Percentiles rank a stretch among this genome's conserved stretches.
These are phyloP conservation scores for Colletotrichum magnum DNA, from an alignment of 2,329 filamentous ascomycete genomes.

Conservation along the genomic window DNA sequence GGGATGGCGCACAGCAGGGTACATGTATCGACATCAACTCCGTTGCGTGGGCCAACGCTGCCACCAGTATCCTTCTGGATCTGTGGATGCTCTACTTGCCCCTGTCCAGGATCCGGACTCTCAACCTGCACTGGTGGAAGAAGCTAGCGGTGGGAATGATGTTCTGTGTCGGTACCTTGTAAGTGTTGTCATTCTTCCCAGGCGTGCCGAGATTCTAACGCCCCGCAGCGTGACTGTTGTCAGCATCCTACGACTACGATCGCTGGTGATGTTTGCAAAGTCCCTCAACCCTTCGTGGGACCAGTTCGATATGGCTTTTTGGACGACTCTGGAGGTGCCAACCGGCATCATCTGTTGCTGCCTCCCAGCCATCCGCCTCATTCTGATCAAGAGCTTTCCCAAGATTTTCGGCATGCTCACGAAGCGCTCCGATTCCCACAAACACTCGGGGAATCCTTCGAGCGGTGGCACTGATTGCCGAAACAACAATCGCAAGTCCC, in stretches of 20 bases:
- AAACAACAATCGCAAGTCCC: slow-evolving; percentile 14
- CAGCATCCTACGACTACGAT: slow-evolving; percentile 49
- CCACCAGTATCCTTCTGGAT: slow-evolving; percentile 58
- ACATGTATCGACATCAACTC: slow-evolving; percentile 56
- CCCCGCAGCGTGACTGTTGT: slow-evolving; percentile 48
- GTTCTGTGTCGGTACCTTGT: slow-evolving; percentile 60
- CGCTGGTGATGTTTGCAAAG: slow-evolving; percentile 45
- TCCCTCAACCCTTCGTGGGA: slow-evolving; percentile 50
- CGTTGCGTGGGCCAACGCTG: slow-evolving; percentile 59
- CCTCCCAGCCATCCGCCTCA: slow-evolving; percentile 33
- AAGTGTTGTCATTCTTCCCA: slow-evolving; percentile 35
- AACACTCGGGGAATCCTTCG: slow-evolving; percentile 14
- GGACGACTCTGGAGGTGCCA: slow-evolving; percentile 35
- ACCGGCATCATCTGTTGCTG: slow-evolving; percentile 37
- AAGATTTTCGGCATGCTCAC: slow-evolving; percentile 30
- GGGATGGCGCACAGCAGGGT: slow-evolving; percentile 56
- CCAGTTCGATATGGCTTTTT: slow-evolving; percentile 45
- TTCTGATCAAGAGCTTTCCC: slow-evolving; percentile 34
- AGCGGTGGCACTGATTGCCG: background rate
- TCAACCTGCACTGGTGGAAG: slow-evolving; percentile 56
- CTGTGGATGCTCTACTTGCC: slow-evolving; percentile 59
- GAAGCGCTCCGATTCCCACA: slow-evolving; percentile 10
- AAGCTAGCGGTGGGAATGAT: slow-evolving; percentile 59
- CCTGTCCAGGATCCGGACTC: slow-evolving; percentile 51
- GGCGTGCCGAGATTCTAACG: background rate